Percentiles rank a stretch among this genome's conserved stretches.
phyloP scores from a whole-genome alignment of 2,329 filamentous ascomycete species.

The Rhinocladiella mackenziei region DNA sequence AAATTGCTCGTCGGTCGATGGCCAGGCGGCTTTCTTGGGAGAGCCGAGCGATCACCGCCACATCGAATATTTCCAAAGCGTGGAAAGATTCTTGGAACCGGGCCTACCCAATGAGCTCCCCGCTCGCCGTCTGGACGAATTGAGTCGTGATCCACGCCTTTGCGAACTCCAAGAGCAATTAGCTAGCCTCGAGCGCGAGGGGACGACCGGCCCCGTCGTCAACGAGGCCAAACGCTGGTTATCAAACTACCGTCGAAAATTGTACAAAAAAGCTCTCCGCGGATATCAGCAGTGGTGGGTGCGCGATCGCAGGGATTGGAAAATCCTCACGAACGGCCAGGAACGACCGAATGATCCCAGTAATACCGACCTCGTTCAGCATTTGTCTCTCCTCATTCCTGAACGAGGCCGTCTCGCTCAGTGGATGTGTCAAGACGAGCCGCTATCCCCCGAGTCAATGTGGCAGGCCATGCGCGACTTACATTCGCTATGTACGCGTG shows the following conservation, averaged over 20 bases:
- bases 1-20: slow-evolving; percentile 21
- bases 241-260: not conserved
- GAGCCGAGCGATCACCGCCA: slow-evolving; percentile 16
- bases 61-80: slow-evolving; percentile 25
- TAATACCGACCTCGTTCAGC: slow-evolving; percentile 5
- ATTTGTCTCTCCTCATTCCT: slow-evolving; percentile 10
- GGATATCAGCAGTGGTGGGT: slow-evolving; percentile 20
- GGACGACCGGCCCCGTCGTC: not conserved
- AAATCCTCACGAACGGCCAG: slow-evolving; percentile 16
- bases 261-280: slow-evolving; percentile 1
- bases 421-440: slow-evolving; percentile 1
- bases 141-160: slow-evolving; percentile 11
- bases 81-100: slow-evolving; percentile 17
- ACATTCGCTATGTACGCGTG: slow-evolving; percentile 7
- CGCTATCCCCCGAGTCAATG: slow-evolving; percentile 6
- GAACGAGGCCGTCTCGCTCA: slow-evolving; percentile 12
- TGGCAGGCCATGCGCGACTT: slow-evolving; percentile 13
- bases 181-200: not conserved
- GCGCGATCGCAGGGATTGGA: slow-evolving; percentile 18
- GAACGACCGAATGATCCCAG: slow-evolving; percentile 10
- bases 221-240: not conserved
- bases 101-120: slow-evolving; percentile 19
- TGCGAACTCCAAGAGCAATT: slow-evolving; percentile 12
- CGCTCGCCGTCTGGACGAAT: slow-evolving; percentile 9
- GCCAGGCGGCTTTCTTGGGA: slow-evolving; percentile 19